phyloP scores from a whole-genome alignment of 345 rosid genomes.

The Gossypium arboreum region DNA sequence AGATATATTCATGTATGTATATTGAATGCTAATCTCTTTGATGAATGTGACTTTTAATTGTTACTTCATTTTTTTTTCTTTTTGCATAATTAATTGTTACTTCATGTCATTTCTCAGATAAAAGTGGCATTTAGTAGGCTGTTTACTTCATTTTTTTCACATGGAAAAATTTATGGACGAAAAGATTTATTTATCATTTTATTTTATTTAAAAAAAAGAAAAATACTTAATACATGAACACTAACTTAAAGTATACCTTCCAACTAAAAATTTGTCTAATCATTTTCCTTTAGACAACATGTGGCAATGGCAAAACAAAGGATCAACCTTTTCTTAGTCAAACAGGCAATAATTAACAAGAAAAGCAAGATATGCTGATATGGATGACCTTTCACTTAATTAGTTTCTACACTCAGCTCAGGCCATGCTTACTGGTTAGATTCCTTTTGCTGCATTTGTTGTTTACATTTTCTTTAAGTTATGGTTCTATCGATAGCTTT shows the following conservation, averaged over 20 bases:
- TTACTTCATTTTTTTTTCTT: background rate
- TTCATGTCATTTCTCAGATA: too few relatives aligned
- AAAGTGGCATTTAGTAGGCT: too few relatives aligned
- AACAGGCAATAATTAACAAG: background rate
- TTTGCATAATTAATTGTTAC: too few relatives aligned
- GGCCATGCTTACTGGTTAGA: background rate
- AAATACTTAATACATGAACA: too few relatives aligned
- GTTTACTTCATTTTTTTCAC: too few relatives aligned
- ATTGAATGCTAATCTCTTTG: constrained; percentile 9
- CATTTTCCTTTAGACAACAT: too few relatives aligned
- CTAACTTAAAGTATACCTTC: too few relatives aligned
- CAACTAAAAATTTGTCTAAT: too few relatives aligned
- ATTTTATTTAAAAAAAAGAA: too few relatives aligned
- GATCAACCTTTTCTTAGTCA: background rate
- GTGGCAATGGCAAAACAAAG: background rate
- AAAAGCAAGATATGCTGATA: background rate
- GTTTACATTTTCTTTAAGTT: background rate
- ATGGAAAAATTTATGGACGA: too few relatives aligned
- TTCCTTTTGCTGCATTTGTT: background rate
- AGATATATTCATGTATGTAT: constrained; percentile 13
- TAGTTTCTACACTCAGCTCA: background rate
- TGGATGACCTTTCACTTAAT: background rate
- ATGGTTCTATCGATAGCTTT: background rate
- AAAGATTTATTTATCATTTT: too few relatives aligned
- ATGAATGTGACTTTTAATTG: constrained; percentile 11